Conservation (phyloP, 179 eudicot species). For the Kewa caespitosa region DNA sequence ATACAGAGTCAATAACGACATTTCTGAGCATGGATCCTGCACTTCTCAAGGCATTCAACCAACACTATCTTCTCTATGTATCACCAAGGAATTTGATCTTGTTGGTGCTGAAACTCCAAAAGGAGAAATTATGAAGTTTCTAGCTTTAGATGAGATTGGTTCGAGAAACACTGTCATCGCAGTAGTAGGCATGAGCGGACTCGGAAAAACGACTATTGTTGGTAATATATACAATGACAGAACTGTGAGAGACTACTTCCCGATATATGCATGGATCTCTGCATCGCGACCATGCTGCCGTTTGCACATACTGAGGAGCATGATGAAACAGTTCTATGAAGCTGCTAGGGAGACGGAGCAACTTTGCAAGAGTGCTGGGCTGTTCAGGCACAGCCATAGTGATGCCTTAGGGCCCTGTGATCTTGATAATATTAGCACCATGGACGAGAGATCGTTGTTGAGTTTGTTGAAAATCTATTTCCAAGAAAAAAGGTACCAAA, state of each 20-base stretch:
- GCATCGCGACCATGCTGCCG: neutral
- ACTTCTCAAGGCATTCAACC: neutral
- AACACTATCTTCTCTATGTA: neutral
- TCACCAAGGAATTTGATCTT: constrained; percentile 10
- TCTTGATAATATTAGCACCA: neutral
- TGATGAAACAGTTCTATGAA: constrained; percentile 18
- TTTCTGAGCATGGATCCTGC: neutral
- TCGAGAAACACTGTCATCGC: constrained; percentile 7
- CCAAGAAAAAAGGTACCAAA: constrained; percentile 18
- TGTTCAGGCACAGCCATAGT: neutral
- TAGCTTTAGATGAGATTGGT: neutral
- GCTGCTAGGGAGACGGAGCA: neutral
- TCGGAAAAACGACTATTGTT: constrained; percentile 35
- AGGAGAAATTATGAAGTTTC: constrained; percentile 12
- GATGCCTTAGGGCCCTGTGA: neutral
- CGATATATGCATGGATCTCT: constrained; percentile 19
- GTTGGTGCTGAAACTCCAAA: constrained; percentile 20
- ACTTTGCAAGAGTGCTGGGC: neutral
- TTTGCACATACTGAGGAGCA: constrained; percentile 17
- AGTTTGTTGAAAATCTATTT: neutral
- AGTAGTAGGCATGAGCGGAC: constrained; percentile 35
- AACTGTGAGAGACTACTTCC: constrained; percentile 5
- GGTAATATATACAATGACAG: constrained; percentile 19
- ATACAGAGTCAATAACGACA: neutral
- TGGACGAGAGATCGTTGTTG: neutral